phyloP scores from a whole-genome alignment of 768 basidiomycete species.

The Phaeotremella skinneri region DNA sequence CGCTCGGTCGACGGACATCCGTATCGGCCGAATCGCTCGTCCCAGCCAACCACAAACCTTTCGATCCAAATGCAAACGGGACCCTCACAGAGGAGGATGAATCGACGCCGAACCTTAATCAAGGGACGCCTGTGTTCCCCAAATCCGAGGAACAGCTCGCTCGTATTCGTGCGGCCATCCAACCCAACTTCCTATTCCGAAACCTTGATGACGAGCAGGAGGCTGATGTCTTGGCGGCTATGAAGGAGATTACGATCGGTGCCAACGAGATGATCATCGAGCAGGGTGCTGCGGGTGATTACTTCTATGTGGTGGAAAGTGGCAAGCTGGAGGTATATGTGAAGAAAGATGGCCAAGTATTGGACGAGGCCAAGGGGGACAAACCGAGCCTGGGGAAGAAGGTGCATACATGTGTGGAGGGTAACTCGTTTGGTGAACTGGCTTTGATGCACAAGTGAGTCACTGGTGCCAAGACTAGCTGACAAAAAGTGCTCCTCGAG shows the following conservation, averaged over 20 bases:
- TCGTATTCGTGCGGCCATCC: slow-evolving; percentile 82
- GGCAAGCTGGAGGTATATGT: slow-evolving; percentile 79
- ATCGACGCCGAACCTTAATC: slow-evolving; percentile 56
- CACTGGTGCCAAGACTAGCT: not conserved
- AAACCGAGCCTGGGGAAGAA: slow-evolving; percentile 55
- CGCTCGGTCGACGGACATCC: slow-evolving; percentile 86
- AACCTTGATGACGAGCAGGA: slow-evolving; percentile 96
- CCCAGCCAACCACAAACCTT: slow-evolving; percentile 57
- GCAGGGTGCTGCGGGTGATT: slow-evolving; percentile 95
- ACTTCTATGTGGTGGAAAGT: slow-evolving; percentile 93
- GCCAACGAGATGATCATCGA: slow-evolving; percentile 86
- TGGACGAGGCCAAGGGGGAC: slow-evolving; percentile 38
- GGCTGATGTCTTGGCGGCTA: slow-evolving; percentile 85
- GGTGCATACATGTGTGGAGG: slow-evolving; percentile 79
- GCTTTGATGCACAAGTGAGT: slow-evolving; percentile 88
- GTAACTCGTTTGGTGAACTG: slow-evolving; percentile 89
- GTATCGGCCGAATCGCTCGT: slow-evolving; percentile 95
- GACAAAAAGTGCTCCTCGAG: slow-evolving; percentile 67
- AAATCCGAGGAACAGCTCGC: slow-evolving; percentile 81
- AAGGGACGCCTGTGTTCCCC: slow-evolving; percentile 57
- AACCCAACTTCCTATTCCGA: slow-evolving; percentile 87
- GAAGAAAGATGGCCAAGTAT: slow-evolving; percentile 41
- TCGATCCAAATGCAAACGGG: slow-evolving; percentile 21
- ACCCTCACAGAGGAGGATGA: slow-evolving; percentile 42
- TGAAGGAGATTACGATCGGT: slow-evolving; percentile 76